Conservation (phyloP, 2,329 filamentous ascomycete genomes). For the Microcyclosporella mali region DNA sequence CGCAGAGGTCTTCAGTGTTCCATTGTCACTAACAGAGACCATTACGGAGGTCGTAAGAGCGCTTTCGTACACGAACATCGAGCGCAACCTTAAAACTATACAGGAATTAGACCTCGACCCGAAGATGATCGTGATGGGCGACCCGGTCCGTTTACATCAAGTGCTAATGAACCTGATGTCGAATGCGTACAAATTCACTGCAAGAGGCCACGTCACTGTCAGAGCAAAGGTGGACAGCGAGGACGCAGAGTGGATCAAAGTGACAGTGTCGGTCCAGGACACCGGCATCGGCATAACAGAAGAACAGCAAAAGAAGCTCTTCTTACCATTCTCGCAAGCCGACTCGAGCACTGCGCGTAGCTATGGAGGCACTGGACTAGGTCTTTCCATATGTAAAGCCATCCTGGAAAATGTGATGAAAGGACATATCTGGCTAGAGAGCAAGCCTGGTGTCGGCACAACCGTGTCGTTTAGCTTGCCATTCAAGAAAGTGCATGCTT, state of each 20-base stretch:
- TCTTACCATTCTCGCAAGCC: constrained; percentile 88
- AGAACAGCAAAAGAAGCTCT: constrained; percentile 75
- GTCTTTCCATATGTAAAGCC: constrained; percentile 89
- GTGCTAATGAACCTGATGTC: constrained; percentile 72
- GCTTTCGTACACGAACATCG: constrained; percentile 57
- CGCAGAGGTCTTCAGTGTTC: constrained; percentile 51
- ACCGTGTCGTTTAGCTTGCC: constrained; percentile 73
- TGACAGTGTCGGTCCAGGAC: constrained; percentile 82
- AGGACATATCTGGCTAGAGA: constrained; percentile 76
- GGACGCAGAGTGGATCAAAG: constrained; percentile 60
- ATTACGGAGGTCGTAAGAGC: constrained; percentile 60
- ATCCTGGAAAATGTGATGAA: constrained; percentile 90
- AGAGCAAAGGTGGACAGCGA: constrained; percentile 68
- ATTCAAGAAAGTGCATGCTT: constrained; percentile 71
- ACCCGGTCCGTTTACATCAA: constrained; percentile 47
- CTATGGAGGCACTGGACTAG: constrained; percentile 86
- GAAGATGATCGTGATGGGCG: constrained; percentile 47
- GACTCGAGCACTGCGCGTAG: constrained; percentile 84
- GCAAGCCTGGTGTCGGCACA: constrained; percentile 63
- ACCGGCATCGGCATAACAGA: constrained; percentile 87
- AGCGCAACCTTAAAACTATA: constrained; percentile 54
- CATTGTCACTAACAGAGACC: constrained; percentile 49
- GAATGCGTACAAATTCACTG: constrained; percentile 92
- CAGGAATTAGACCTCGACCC: constrained; percentile 51
- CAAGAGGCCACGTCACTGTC: constrained; percentile 78